Base-by-base conservation (phyloP, 441 rosid genomes). In the Hura crepitans region DNA sequence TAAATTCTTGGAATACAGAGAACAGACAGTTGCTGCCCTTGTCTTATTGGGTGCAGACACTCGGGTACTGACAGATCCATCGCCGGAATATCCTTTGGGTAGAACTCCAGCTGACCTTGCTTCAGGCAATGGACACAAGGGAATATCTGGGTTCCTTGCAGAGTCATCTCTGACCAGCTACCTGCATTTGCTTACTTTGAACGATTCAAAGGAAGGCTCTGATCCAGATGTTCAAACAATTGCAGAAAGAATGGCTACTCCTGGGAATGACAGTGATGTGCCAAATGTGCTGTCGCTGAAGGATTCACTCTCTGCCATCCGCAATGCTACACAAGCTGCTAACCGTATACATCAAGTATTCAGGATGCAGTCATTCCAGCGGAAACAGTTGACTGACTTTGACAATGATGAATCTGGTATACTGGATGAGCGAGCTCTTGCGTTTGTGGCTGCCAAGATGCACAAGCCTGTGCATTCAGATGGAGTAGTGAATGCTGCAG, bases 241-340 rank as follows among this genome's bases (percentile, higher is more conserved):
- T 77, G 84, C 87, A 45, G 97, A 90, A 76, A 79, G 94, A 75
- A 81, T 78, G 0, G 79, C 96, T 42, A 85, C 86, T 75, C 93
- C 88, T 45, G 66, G 68, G 72, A 73, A 73, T 66, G 79, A 81
- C 62, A 82, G 82, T 62, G 92, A 89, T 72, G 74, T 68, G 71
- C 85, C 85, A 46, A 87, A 83, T 69, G 83, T 70, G n/a, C 84
- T 90, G 20, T 90, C 93, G 55, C 69, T 90, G 77, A 89, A 85
- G 84, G 97, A 92, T 78, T 90, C 97, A 7, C 82, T 95, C 27
- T 85, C 92, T 49, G 97, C 99, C 28, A 85, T 95, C 57, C 82
- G 89, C 65, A 95, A 95, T 82, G 97, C 99, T 63, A 90, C 97
- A 49, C 99, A 92, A 78, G 97, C 99, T 71, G 97, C 97, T 79